These are phyloP conservation scores for Yarrowia sp. DNA, from an alignment of 805 yeast genomes.

Conservation along the genomic window DNA sequence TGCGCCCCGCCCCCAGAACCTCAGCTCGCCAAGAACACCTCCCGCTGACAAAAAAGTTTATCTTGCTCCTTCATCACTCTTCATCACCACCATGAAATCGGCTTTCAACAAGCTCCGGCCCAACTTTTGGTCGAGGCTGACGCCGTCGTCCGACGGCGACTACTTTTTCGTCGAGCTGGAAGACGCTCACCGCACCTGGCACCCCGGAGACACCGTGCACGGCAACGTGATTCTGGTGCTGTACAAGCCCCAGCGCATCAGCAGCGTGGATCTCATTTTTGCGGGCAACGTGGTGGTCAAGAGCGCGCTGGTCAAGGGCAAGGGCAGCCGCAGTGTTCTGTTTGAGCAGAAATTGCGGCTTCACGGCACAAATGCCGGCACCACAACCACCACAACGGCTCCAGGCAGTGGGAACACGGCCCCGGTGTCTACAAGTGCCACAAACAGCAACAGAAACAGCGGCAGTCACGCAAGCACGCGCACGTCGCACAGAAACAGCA, in stretches of 20 bases:
- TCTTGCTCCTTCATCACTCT: constrained; percentile 5
- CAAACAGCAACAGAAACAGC: constrained; percentile 2
- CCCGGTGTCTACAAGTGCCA: background rate
- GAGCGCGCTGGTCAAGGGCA: constrained; percentile 48
- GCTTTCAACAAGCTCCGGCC: constrained; percentile 43
- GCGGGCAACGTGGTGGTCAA: constrained; percentile 48
- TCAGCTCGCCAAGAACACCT: background rate
- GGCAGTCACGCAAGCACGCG: background rate
- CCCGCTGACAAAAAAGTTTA: constrained; percentile 34
- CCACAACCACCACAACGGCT: background rate
- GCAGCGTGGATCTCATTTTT: constrained; percentile 44
- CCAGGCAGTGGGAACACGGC: background rate
- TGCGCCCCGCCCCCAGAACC: background rate
- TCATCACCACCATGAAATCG: constrained; percentile 40
- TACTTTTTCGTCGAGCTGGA: constrained; percentile 72
- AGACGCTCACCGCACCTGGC: constrained; percentile 76
- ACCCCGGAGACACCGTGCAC: constrained; percentile 72
- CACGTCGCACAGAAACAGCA: background rate
- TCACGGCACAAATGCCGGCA: background rate
- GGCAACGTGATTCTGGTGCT: constrained; percentile 49
- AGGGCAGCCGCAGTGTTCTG: constrained; percentile 45
- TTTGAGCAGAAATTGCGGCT: constrained; percentile 45
- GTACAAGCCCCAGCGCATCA: constrained; percentile 44
- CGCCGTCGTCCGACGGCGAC: constrained; percentile 41
- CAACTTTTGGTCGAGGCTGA: constrained; percentile 39